Conservation (phyloP, 768 basidiomycete species). For the Lyophyllum decastes region DNA sequence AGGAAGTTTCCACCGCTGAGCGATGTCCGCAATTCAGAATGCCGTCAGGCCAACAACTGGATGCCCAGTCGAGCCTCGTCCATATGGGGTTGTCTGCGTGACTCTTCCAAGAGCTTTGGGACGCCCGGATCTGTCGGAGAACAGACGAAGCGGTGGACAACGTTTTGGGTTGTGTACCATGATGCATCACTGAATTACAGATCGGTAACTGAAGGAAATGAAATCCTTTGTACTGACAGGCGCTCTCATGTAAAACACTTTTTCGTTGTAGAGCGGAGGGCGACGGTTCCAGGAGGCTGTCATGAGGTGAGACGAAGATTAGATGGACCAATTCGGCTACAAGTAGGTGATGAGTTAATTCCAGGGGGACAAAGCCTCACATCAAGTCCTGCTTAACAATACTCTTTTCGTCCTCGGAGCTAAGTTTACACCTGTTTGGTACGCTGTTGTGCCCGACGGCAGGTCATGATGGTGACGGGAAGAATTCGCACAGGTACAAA, state of each 20-base stretch:
- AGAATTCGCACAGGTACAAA: background rate
- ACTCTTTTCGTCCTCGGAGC: constrained; percentile 14
- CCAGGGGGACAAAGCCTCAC: constrained; percentile 15
- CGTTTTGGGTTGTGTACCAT: background rate
- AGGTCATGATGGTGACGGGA: constrained; percentile 14
- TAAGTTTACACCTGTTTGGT: constrained; percentile 11
- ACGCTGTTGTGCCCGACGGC: background rate
- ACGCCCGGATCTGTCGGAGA: constrained; percentile 25
- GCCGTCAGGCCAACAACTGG: constrained; percentile 25
- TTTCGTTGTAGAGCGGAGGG: background rate
- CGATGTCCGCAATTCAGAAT: constrained; percentile 22
- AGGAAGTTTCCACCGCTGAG: constrained; percentile 23
- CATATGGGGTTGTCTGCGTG: constrained; percentile 18
- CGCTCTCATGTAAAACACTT: background rate
- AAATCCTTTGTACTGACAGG: background rate
- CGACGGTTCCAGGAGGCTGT: constrained; percentile 13
- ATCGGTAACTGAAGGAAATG: background rate
- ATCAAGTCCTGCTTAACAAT: constrained; percentile 8
- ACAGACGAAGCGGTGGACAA: constrained; percentile 5
- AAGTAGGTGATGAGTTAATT: constrained; percentile 8
- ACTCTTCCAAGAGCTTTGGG: constrained; percentile 4
- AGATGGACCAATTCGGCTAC: constrained; percentile 7
- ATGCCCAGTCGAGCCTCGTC: constrained; percentile 10
- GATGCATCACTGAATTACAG: background rate
- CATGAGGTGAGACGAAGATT: constrained; percentile 11